Percentiles rank a stretch among this genome's conserved stretches.
Conservation (phyloP, 1,139 yeast species). For the Geotrichum armillariae region DNA sequence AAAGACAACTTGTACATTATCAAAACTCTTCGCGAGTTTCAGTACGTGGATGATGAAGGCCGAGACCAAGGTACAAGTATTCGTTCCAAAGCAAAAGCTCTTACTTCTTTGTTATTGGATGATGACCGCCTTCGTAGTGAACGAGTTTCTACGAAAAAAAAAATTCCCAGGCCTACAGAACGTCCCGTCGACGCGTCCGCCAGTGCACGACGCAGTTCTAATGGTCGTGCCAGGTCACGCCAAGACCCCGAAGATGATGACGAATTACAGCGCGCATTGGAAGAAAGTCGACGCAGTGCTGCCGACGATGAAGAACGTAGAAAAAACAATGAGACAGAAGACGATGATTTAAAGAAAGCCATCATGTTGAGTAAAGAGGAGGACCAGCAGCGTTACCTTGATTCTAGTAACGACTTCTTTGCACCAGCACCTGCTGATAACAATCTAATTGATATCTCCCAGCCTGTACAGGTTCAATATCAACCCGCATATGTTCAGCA, state of each 20-base stretch:
- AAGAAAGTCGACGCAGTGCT: constrained; percentile 78
- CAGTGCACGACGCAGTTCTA: constrained; percentile 23
- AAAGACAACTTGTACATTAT: constrained; percentile 86
- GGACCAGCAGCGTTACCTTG: constrained; percentile 50
- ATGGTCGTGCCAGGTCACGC: constrained; percentile 15
- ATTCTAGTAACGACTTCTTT: constrained; percentile 18
- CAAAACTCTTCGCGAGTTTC: constrained; percentile 90
- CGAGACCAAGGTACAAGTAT: constrained; percentile 87
- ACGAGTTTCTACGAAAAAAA: constrained; percentile 50
- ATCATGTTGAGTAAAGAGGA: constrained; percentile 84
- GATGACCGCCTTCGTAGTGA: constrained; percentile 81
- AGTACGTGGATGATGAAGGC: constrained; percentile 75
- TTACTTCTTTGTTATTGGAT: constrained; percentile 75
- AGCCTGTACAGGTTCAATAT: constrained; percentile 28
- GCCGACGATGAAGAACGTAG: constrained; percentile 76
- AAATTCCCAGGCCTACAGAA: constrained; percentile 25
- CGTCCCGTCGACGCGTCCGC: background rate
- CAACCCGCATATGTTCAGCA: constrained; percentile 16
- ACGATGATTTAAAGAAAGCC: constrained; percentile 79
- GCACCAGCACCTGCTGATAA: constrained; percentile 13
- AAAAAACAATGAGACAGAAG: constrained; percentile 47
- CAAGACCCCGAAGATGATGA: constrained; percentile 61
- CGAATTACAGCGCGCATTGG: constrained; percentile 82
- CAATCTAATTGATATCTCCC: constrained; percentile 31
- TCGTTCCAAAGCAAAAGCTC: constrained; percentile 88